Percentiles rank a stretch among this genome's conserved stretches.
Conservation (phyloP, 805 yeast genomes). For the Saccharomycopsis fibuligera region DNA sequence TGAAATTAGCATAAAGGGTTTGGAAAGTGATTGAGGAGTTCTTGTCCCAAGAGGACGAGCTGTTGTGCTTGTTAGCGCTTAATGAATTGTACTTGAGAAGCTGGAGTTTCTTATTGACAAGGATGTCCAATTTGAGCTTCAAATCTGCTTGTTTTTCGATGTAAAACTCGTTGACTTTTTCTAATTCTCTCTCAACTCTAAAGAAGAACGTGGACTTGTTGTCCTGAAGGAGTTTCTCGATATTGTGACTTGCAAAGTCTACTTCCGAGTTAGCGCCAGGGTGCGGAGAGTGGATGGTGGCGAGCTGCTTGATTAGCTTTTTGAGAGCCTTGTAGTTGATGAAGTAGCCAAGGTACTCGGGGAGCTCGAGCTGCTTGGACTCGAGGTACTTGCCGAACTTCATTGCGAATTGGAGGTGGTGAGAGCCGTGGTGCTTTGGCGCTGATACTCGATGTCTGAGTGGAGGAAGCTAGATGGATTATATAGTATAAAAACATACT, state of each 20-base stretch:
- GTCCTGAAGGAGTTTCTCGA: slow-evolving; percentile 63
- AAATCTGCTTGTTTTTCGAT: slow-evolving; percentile 86
- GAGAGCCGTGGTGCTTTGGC: no score
- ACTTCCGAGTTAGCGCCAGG: slow-evolving; percentile 30
- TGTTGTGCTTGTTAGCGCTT: slow-evolving; percentile 1
- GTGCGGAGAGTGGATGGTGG: slow-evolving; percentile 32
- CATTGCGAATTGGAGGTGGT: no score
- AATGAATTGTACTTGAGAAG: slow-evolving; percentile 27
- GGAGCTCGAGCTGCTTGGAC: slow-evolving; percentile 87
- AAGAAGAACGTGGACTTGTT: slow-evolving; percentile 88
- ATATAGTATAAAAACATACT: background rate
- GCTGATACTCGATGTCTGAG: no score
- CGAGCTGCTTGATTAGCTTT: slow-evolving; percentile 81
- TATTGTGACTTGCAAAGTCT: slow-evolving; percentile 29
- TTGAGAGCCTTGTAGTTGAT: slow-evolving; percentile 92
- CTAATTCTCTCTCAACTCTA: slow-evolving; percentile 87
- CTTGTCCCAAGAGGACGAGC: slow-evolving; percentile 3
- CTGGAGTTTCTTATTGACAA: slow-evolving; percentile 63
- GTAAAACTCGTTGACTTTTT: slow-evolving; percentile 90
- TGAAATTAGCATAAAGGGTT: slow-evolving; percentile 81
- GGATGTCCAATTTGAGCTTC: slow-evolving; percentile 67
- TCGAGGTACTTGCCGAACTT: slow-evolving; percentile 96
- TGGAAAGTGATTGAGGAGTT: slow-evolving; percentile 63
- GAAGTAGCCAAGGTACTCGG: slow-evolving; percentile 90
- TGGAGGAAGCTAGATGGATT: no score